These are phyloP conservation scores for Pholiota adiposa DNA, from an alignment of 1,284 basidiomycete species.

Conservation along the genomic window DNA sequence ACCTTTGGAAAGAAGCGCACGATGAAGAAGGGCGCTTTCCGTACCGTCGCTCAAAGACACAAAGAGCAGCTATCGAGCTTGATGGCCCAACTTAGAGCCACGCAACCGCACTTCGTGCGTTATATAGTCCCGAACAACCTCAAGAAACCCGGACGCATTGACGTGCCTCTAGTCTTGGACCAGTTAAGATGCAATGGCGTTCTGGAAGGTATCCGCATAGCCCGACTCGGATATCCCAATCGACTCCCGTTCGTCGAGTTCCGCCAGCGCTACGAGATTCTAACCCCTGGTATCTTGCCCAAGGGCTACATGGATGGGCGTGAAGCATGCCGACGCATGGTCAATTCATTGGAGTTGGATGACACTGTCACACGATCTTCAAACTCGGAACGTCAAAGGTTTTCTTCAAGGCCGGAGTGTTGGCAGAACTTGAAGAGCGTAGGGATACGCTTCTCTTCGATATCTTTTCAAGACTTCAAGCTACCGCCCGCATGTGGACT, in stretches of 20 bases:
- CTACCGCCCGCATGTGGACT: conserved; percentile 84
- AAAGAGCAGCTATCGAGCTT: conserved; percentile 94
- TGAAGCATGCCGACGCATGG: conserved; percentile 93
- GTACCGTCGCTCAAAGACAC: conserved; percentile 95
- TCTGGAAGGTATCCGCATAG: conserved; percentile 97
- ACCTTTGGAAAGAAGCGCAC: conserved; percentile 74
- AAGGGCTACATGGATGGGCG: conserved; percentile 97
- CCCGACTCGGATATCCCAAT: conserved; percentile 97
- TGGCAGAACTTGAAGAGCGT: conserved; percentile 97
- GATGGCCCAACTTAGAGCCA: conserved; percentile 91
- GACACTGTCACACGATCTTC: conserved; percentile 82
- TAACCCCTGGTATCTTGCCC: conserved; percentile 92
- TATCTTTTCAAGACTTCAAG: conserved; percentile 89
- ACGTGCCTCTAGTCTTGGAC: conserved; percentile 94
- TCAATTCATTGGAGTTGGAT: conserved; percentile 86
- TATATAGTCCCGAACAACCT: conserved; percentile 96
- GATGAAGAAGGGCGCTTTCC: conserved; percentile 95
- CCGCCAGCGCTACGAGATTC: conserved; percentile 94
- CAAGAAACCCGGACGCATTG: conserved; percentile 93
- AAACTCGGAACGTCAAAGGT: conserved; percentile 97
- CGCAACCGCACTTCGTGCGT: conserved; percentile 97
- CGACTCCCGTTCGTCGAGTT: conserved; percentile 97
- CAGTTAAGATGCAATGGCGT: conserved; percentile 99
- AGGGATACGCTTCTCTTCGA: conserved; percentile 88
- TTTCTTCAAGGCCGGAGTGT: conserved; percentile 98